These are phyloP conservation scores for Udeniomyces megalosporus DNA, from an alignment of 768 basidiomycete genomes.

Conservation along the genomic window DNA sequence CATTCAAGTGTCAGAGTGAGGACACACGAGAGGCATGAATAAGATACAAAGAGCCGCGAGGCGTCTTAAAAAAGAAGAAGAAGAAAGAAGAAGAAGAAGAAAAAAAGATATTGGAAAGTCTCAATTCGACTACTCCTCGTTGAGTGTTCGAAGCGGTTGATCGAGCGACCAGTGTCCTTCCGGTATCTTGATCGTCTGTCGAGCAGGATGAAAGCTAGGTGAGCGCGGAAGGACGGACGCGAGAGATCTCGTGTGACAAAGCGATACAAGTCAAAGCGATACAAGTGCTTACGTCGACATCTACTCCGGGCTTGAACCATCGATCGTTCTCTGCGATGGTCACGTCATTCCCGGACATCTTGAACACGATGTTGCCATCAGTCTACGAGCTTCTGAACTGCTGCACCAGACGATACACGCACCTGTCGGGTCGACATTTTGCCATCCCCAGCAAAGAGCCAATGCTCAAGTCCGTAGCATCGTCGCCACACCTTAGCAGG, in stretches of 20 bases:
- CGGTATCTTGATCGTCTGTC: neutral
- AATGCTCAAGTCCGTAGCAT: constrained; percentile 41
- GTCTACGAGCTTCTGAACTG: neutral
- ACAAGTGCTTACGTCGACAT: constrained; percentile 5
- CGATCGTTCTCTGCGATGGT: constrained; percentile 35
- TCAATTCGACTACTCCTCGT: too few species aligned
- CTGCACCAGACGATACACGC: constrained; percentile 23
- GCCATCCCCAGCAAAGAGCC: constrained; percentile 41
- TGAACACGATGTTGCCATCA: neutral
- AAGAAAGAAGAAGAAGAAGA: too few species aligned
- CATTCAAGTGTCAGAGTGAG: too few species aligned
- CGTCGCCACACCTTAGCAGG: constrained; percentile 34
- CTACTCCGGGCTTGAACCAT: constrained; percentile 37
- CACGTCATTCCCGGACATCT: constrained; percentile 31
- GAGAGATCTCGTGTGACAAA: neutral
- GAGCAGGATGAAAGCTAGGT: neutral
- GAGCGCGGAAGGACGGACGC: too few species aligned
- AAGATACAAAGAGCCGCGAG: too few species aligned
- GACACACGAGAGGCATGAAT: too few species aligned
- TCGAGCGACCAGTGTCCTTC: constrained; percentile 12
- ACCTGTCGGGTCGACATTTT: constrained; percentile 44
- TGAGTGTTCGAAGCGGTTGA: neutral
- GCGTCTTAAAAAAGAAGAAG: too few species aligned
- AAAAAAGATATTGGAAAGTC: too few species aligned
- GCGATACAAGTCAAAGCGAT: neutral